Conservation (phyloP, 768 basidiomycete species). For the Panellus pusillus region DNA sequence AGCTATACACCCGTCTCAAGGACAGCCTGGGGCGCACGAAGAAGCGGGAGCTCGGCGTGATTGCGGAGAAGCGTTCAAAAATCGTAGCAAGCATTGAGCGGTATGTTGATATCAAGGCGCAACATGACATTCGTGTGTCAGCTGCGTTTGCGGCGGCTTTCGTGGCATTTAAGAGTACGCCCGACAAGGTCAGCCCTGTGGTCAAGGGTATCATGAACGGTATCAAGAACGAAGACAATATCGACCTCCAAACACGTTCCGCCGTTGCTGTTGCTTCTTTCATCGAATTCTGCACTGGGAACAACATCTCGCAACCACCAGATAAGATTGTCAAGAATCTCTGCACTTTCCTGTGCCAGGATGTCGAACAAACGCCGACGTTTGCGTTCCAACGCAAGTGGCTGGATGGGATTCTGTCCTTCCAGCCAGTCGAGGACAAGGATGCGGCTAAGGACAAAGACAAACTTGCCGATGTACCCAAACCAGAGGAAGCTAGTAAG, state of each 20-base stretch:
- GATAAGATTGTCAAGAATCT: conserved; percentile 98
- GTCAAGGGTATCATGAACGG: conserved; percentile 98
- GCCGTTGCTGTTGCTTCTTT: conserved; percentile 86
- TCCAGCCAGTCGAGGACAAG: conserved; percentile 43
- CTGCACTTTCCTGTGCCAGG: conserved; percentile 94
- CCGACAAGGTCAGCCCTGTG: conserved; percentile 93
- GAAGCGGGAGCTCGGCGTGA: conserved; percentile 70
- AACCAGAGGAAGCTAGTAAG: conserved; percentile 57
- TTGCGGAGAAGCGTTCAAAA: conserved; percentile 74
- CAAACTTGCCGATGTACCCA: conserved; percentile 37
- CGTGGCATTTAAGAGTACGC: conserved; percentile 81
- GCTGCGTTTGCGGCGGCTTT: conserved; percentile 91
- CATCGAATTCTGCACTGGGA: conserved; percentile 78
- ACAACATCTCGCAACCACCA: conserved; percentile 77
- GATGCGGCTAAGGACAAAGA: conserved; percentile 41
- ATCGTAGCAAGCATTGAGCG: conserved; percentile 72
- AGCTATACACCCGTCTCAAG: conserved; percentile 73
- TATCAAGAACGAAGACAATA: conserved; percentile 92
- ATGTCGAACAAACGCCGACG: conserved; percentile 84
- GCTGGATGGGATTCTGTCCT: conserved; percentile 75
- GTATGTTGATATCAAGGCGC: conserved; percentile 78
- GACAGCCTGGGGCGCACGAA: conserved; percentile 72
- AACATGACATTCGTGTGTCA: conserved; percentile 83
- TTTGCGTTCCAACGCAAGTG: conserved; percentile 68
- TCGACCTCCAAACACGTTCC: conserved; percentile 85